phyloP scores from a whole-genome alignment of 1,139 yeast species.

The Diutina siamensis region DNA sequence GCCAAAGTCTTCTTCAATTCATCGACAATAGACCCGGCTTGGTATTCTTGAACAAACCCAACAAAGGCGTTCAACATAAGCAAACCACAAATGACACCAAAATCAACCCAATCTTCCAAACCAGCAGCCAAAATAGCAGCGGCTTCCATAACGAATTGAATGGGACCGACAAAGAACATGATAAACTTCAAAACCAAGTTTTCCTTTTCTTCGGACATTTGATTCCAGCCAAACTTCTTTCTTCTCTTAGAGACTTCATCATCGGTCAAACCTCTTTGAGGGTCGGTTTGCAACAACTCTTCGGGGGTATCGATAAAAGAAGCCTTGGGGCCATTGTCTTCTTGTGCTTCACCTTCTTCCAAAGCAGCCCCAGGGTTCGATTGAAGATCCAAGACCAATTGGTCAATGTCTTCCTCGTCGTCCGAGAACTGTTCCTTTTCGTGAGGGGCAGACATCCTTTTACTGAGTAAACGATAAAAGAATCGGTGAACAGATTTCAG shows the following conservation, averaged over 20 bases:
- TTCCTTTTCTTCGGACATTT: slow-evolving; percentile 90
- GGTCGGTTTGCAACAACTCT: slow-evolving; percentile 81
- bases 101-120: slow-evolving; percentile 98
- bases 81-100: slow-evolving; percentile 92
- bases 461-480: slow-evolving; percentile 5
- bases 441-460: slow-evolving; percentile 6
- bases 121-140: slow-evolving; percentile 97
- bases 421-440: slow-evolving; percentile 7
- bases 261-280: slow-evolving; percentile 62
- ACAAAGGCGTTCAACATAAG: slow-evolving; percentile 82
- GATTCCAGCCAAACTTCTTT: slow-evolving; percentile 89
- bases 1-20: slow-evolving; percentile 90
- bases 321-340: slow-evolving; percentile 40
- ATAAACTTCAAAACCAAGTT: slow-evolving; percentile 73
- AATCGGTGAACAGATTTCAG: not conserved
- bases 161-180: slow-evolving; percentile 94
- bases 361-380: slow-evolving; percentile 47
- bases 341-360: slow-evolving; percentile 28
- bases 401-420: slow-evolving; percentile 80
- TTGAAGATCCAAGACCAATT: slow-evolving; percentile 80
- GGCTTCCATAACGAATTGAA: slow-evolving; percentile 98
- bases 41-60: slow-evolving; percentile 96
- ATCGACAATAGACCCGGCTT: slow-evolving; percentile 94
- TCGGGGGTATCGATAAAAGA: slow-evolving; percentile 72
- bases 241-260: slow-evolving; percentile 82